These are phyloP conservation scores for Phytophthora pluvialis DNA, from an alignment of 352 stramenopile species.

Conservation along the genomic window DNA sequence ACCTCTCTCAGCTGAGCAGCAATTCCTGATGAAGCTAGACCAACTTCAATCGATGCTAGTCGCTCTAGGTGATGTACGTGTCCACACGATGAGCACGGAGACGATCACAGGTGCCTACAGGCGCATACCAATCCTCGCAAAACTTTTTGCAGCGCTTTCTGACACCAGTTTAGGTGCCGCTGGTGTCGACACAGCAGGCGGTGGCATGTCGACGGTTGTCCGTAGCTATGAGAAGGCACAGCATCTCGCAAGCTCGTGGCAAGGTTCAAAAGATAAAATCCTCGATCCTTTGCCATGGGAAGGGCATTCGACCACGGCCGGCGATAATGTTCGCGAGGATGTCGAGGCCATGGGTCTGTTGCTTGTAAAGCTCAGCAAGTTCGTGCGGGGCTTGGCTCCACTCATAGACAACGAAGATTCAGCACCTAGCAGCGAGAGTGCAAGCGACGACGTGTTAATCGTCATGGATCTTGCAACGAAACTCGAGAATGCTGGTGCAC, in stretches of 20 bases:
- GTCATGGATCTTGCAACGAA: conserved; percentile 68
- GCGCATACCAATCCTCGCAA: conserved; percentile 49
- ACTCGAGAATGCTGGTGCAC: conserved; percentile 40
- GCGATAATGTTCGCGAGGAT: conserved; percentile 31
- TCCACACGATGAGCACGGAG: conserved; percentile 61
- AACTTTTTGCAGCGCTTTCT: conserved; percentile 51
- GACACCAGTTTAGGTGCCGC: conserved; percentile 50
- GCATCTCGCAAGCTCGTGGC: conserved; percentile 20
- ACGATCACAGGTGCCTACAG: conserved; percentile 58
- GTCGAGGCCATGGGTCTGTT: conserved; percentile 52
- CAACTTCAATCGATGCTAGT: conserved; percentile 63
- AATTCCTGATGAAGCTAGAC: conserved; percentile 70
- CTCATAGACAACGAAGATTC: conserved; percentile 41
- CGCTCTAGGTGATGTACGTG: conserved; percentile 40
- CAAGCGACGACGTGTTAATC: conserved; percentile 42
- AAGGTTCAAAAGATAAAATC: conserved; percentile 22
- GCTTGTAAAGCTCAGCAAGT: conserved; percentile 62
- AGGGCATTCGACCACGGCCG: background rate
- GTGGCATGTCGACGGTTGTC: conserved; percentile 19
- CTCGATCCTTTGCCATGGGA: conserved; percentile 4
- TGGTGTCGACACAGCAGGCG: conserved; percentile 35
- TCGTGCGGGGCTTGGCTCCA: conserved; percentile 62
- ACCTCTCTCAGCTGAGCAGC: conserved; percentile 56
- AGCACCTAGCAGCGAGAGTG: conserved; percentile 7
- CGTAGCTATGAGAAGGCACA: conserved; percentile 15